A percentile compares a stretch with the other conserved stretches of the same genome.
Evolutionary conservation across 1,139 yeast genomes (phyloP).

Genomic region (Tardiomyces digboiensis): DNA sequence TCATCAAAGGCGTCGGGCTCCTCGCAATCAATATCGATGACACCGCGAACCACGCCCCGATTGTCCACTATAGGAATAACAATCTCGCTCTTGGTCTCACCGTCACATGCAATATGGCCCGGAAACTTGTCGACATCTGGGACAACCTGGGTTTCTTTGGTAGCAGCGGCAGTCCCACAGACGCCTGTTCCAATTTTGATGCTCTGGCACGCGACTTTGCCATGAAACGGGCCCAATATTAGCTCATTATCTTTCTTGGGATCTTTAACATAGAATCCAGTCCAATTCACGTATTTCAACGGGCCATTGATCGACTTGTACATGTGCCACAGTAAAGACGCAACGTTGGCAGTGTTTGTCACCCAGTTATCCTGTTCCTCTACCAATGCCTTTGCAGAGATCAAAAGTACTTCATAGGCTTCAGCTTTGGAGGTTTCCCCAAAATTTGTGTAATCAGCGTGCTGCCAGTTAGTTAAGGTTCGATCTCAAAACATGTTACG

Average conservation of each 20-base stretch:
- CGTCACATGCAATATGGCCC: slow-evolving; percentile 97
- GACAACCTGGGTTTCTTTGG: slow-evolving; percentile 58
- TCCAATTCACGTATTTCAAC: slow-evolving; percentile 60
- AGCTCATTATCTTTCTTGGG: slow-evolving; percentile 34
- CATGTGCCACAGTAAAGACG: slow-evolving; percentile 84
- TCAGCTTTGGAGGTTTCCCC: slow-evolving; percentile 49
- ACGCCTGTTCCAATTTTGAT: slow-evolving; percentile 80
- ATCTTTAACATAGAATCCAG: slow-evolving; percentile 71
- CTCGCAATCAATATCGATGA: slow-evolving; percentile 79
- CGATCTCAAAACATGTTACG: no score
- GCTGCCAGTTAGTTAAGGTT: slow-evolving; percentile 4
- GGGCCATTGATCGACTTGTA: slow-evolving; percentile 45
- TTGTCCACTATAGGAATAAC: slow-evolving; percentile 68
- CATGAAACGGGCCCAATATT: slow-evolving; percentile 89
- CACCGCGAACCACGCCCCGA: slow-evolving; percentile 41
- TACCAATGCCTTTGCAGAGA: slow-evolving; percentile 56
- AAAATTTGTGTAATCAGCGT: slow-evolving; percentile 13
- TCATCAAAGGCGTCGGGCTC: slow-evolving; percentile 55
- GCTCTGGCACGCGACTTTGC: slow-evolving; percentile 90
- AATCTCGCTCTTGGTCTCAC: slow-evolving; percentile 86
- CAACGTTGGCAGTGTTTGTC: slow-evolving; percentile 75
- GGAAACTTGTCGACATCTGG: slow-evolving; percentile 69
- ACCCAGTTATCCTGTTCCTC: slow-evolving; percentile 72
- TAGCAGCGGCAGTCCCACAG: slow-evolving; percentile 74
- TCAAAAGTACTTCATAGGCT: slow-evolving; percentile 46